phyloP scores from a whole-genome alignment of 495 filamentous ascomycete genomes.

The Penicillium lividum region DNA sequence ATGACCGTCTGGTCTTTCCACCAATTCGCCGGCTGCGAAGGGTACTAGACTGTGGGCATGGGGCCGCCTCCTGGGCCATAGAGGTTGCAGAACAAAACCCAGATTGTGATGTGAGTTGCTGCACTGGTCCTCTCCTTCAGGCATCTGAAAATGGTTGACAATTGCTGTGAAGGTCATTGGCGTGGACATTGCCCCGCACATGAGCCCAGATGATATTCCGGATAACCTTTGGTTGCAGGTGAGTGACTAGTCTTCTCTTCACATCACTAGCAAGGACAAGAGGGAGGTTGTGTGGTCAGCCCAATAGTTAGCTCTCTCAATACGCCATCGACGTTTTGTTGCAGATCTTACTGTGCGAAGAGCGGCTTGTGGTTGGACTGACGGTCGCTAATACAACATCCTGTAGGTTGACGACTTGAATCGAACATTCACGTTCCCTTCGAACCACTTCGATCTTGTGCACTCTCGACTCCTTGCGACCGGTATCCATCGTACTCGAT shows the following conservation, averaged over 20 bases:
- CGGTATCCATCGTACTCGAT: conserved; percentile 75
- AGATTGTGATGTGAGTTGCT: conserved; percentile 63
- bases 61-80: conserved; percentile 62
- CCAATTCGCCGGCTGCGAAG: conserved; percentile 62
- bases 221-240: conserved; percentile 72
- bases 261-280: background rate
- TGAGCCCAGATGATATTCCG: conserved; percentile 67
- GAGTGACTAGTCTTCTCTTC: conserved; percentile 20
- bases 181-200: conserved; percentile 76
- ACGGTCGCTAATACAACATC: conserved; percentile 29
- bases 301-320: background rate
- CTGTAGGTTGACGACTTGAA: conserved; percentile 75
- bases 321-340: background rate
- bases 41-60: conserved; percentile 78
- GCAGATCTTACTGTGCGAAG: background rate
- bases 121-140: background rate
- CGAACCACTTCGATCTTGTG: conserved; percentile 84
- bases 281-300: background rate
- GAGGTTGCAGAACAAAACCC: conserved; percentile 68
- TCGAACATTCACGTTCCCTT: conserved; percentile 69
- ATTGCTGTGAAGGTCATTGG: conserved; percentile 64
- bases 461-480: conserved; percentile 79
- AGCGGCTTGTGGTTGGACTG: background rate
- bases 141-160: conserved; percentile 22
- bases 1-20: conserved; percentile 76